These are phyloP conservation scores for Taiwanofungus camphoratus DNA, from an alignment of 1,284 basidiomycete species.

Conservation along the genomic window DNA sequence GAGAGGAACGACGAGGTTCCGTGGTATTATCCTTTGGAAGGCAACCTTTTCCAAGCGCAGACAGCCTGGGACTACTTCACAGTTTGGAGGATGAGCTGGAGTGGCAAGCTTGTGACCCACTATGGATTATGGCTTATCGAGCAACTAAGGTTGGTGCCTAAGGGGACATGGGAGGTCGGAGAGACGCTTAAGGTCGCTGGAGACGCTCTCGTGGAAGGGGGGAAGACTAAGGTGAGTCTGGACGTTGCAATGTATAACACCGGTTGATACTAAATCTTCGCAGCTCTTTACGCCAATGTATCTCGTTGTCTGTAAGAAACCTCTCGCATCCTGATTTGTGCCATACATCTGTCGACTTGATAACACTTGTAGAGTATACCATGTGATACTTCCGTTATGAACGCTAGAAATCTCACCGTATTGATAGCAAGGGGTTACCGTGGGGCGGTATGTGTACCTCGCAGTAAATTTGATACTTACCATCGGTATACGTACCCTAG, in stretches of 20 bases:
- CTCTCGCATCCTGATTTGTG: constrained; percentile 22
- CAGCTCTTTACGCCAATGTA: constrained; percentile 84
- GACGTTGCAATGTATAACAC: constrained; percentile 6
- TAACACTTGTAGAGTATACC: no score
- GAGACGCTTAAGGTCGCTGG: constrained; percentile 85
- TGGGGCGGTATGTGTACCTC: no score
- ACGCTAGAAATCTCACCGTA: no score
- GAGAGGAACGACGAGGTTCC: constrained; percentile 75
- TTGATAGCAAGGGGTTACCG: no score
- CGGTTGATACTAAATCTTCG: constrained; percentile 2
- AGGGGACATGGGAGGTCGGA: constrained; percentile 90
- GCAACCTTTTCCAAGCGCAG: constrained; percentile 89
- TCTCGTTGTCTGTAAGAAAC: constrained; percentile 65
- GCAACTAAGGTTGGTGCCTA: constrained; percentile 76
- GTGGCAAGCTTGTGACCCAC: constrained; percentile 85
- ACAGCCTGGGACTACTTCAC: constrained; percentile 90
- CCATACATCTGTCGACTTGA: no score
- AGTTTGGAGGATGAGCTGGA: constrained; percentile 85
- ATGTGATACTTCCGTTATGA: no score
- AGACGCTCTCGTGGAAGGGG: constrained; percentile 80
- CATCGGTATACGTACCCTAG: no score
- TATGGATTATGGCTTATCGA: constrained; percentile 78
- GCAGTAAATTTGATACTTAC: no score
- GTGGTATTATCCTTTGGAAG: constrained; percentile 98
- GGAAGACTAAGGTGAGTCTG: constrained; percentile 71